Evolutionary conservation across 345 rosid genomes (phyloP).

Genomic region (Microthlaspi erraticum): DNA sequence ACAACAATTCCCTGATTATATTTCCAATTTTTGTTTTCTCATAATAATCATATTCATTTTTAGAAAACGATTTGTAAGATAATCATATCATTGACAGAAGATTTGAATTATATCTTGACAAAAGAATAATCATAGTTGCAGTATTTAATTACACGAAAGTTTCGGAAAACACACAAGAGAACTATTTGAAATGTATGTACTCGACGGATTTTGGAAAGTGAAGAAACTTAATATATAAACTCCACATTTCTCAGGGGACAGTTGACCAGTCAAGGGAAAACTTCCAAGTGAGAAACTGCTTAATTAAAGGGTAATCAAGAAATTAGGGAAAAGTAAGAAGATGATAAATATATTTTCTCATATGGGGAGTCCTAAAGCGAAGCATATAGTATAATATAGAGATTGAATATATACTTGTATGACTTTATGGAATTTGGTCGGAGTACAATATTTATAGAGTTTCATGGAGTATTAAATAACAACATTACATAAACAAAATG

Average conservation of each 20-base stretch:
- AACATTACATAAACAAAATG: no score
- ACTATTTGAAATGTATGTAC: neutral
- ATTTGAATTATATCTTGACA: no score
- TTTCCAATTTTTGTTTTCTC: neutral
- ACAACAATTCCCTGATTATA: neutral
- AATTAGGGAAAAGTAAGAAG: neutral
- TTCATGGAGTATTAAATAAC: no score
- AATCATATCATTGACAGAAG: no score
- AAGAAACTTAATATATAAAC: neutral
- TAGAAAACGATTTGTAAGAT: no score
- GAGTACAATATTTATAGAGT: neutral
- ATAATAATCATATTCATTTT: no score
- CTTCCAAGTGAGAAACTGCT: neutral
- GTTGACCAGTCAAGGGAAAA: slow-evolving; percentile 16
- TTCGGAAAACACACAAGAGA: neutral
- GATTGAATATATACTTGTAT: neutral
- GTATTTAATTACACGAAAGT: neutral
- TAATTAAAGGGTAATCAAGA: neutral
- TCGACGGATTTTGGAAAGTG: neutral
- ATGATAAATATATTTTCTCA: neutral
- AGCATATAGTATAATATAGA: slow-evolving; percentile 5
- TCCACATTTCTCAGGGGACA: neutral
- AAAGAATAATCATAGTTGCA: neutral
- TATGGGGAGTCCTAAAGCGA: neutral
- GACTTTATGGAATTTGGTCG: neutral